Evolutionary conservation across 192 early-diverging fungal species (phyloP).

Genomic region (Polychytrium aggregatum): DNA sequence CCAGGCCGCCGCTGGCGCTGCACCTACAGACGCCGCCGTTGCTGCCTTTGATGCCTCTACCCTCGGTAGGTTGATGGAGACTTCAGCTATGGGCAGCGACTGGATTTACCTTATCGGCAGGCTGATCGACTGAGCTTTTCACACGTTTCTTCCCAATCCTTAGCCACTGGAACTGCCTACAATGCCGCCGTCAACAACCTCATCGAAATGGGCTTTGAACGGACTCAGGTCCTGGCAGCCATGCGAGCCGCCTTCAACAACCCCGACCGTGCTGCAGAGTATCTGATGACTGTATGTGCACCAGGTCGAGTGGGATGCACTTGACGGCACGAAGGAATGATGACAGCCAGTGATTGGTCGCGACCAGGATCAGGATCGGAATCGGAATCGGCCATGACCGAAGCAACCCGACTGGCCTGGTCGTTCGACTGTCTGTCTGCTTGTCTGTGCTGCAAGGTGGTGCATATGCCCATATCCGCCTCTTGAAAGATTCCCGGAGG

Average conservation of each 20-base stretch:
- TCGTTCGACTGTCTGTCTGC: neutral
- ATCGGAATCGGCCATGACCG: too few species aligned
- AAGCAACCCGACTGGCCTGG: too few species aligned
- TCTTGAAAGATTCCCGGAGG: too few species aligned
- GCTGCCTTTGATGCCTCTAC: conserved; percentile 37
- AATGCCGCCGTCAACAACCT: conserved; percentile 75
- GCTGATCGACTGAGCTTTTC: conserved; percentile 1
- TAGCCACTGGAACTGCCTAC: conserved; percentile 68
- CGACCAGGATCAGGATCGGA: too few species aligned
- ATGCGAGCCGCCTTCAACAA: conserved; percentile 98
- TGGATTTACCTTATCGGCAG: too few species aligned
- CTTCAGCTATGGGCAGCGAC: too few species aligned
- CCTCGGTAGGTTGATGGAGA: conserved; percentile 10
- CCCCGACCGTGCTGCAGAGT: conserved; percentile 93
- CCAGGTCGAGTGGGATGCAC: too few species aligned
- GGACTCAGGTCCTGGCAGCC: conserved; percentile 72
- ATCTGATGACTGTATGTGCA: conserved; percentile 72
- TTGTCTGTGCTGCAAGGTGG: too few species aligned
- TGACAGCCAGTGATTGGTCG: too few species aligned
- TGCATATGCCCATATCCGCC: too few species aligned
- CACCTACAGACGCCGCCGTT: conserved; percentile 17
- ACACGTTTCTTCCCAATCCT: neutral
- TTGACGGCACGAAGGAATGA: too few species aligned
- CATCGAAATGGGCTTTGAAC: conserved; percentile 91
- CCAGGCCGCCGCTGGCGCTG: conserved; percentile 24